Evolutionary conservation across 495 filamentous ascomycete genomes (phyloP), one percentile per base, ranked within the genome.

Genomic region (Peziza echinospora): DNA sequence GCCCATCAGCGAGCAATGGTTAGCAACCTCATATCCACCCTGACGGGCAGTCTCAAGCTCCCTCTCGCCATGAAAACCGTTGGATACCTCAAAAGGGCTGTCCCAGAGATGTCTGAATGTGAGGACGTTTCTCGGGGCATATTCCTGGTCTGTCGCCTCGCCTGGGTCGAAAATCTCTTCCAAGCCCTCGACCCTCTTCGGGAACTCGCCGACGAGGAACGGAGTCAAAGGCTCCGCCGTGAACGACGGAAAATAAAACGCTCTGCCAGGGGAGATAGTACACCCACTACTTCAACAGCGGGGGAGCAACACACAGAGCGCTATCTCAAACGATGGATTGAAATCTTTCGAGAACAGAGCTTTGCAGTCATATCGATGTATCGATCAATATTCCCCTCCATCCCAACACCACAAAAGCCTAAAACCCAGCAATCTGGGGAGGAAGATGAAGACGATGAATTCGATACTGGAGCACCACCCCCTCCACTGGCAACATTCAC

Each of bases 261-360:
- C 51, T 51, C 25, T 51, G 57, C n/a, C 54, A 47, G 17, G 25
- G 21, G 17, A 46, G 8, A 46, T 55, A 22, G 40, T 6, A 17
- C 30, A 37, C n/a, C n/a, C n/a, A 41, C 19, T 43, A 24, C n/a
- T 34, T 19, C 8, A 50, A n/a, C 42, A 56, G 72, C 77, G 0
- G 74, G 71, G 5, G 89, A 87, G 0, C 83, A 91, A 55, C 89
- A 97, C 56, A 93, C 86, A 1, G 91, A 94, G 57, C 71, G 83
- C 21, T 99, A 84, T 53, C 65, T 99, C 28, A 99, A 99, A 60
- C 68, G 83, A 45, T 99, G 92, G 64, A 78, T 99, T 54, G 91
- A 99, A 61, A 92, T 96, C 24, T 96, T 94, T 63, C 80, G 91
- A 45, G 91, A 99, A 63, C 91, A 99, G 62, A 89, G 82, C 55